A percentile compares a stretch with the other conserved stretches of the same genome.
phyloP scores from a whole-genome alignment of 306 rosid genomes.

The Pyrus pyrifolia region DNA sequence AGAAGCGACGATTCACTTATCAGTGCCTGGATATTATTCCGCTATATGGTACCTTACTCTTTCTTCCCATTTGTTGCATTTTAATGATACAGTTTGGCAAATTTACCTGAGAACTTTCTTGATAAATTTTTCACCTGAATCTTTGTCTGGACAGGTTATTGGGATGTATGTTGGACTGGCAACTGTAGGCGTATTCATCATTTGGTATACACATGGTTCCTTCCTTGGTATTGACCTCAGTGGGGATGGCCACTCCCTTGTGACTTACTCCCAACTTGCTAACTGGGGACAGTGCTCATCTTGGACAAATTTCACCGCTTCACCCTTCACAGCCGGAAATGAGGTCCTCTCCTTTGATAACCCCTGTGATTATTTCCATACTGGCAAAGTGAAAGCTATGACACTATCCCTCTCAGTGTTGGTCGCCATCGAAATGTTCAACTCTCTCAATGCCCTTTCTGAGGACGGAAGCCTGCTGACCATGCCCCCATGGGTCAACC shows the following conservation, averaged over 20 bases:
- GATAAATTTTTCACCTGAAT: not conserved
- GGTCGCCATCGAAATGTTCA: constrained; percentile 85
- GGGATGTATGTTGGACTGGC: constrained; percentile 77
- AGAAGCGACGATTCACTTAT: constrained; percentile 64
- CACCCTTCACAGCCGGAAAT: constrained; percentile 66
- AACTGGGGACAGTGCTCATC: constrained; percentile 75
- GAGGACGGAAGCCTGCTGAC: constrained; percentile 73
- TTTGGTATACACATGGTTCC: constrained; percentile 68
- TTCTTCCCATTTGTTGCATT: not conserved
- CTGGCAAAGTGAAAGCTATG: constrained; percentile 71
- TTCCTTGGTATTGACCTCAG: constrained; percentile 70
- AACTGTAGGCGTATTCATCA: constrained; percentile 73
- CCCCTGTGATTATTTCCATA: constrained; percentile 59
- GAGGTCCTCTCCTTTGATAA: constrained; percentile 32
- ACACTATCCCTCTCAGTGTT: constrained; percentile 74
- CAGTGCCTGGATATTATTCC: constrained; percentile 73
- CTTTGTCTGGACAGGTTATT: constrained; percentile 41
- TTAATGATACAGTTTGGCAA: not conserved
- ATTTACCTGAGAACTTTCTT: not conserved
- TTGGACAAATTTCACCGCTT: constrained; percentile 58
- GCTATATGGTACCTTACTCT: constrained; percentile 50
- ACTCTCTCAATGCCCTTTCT: constrained; percentile 73
- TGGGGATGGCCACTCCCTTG: constrained; percentile 67
- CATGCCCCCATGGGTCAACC: constrained; percentile 92
- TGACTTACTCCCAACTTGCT: constrained; percentile 65